Evolutionary conservation across 495 filamentous ascomycete genomes (phyloP).

Genomic region (Penicillium arizonense): DNA sequence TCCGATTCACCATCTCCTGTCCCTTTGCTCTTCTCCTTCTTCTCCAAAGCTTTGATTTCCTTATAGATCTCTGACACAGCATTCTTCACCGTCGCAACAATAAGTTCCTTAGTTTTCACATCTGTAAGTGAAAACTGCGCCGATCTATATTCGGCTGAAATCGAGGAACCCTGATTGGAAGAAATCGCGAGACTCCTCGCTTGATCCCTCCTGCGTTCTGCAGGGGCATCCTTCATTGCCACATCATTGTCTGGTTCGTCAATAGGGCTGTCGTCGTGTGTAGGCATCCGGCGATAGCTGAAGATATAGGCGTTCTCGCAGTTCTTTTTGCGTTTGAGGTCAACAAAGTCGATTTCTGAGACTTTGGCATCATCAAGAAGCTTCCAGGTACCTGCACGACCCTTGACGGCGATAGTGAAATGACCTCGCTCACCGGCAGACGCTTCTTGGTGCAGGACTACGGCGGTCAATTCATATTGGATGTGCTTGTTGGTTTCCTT

Average conservation of each 20-base stretch:
- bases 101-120: no score
- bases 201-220: slow-evolving; percentile 2
- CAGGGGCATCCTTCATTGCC: no score
- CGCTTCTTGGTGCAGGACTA: slow-evolving; percentile 26
- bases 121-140: no score
- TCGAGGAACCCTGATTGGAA: no score
- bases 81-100: no score
- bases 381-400: slow-evolving; percentile 22
- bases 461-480: slow-evolving; percentile 27
- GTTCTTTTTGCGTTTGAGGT: background rate
- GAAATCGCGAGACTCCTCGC: no score
- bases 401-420: slow-evolving; percentile 27
- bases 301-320: slow-evolving; percentile 14
- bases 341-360: background rate
- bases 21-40: background rate
- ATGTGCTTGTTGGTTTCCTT: background rate
- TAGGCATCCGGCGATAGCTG: slow-evolving; percentile 21
- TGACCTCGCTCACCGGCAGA: slow-evolving; percentile 18
- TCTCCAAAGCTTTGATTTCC: background rate
- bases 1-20: background rate
- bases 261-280: background rate
- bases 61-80: no score
- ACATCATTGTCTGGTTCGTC: background rate
- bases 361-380: slow-evolving; percentile 20
- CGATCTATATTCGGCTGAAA: no score